Conservation (phyloP, 148 eudicot genomes). For the Camellia japonica region DNA sequence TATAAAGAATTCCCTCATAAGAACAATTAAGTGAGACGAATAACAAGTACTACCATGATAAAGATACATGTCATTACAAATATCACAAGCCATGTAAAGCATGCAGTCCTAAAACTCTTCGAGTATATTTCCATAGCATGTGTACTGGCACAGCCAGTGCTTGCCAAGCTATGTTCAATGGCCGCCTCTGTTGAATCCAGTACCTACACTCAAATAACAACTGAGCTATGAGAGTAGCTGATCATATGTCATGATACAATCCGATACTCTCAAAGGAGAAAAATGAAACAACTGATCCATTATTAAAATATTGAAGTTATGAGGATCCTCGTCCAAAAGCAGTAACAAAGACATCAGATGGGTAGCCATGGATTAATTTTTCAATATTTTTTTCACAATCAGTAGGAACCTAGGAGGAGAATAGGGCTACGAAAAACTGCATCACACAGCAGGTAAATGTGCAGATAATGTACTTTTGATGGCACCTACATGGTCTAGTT, state of each 20-base stretch:
- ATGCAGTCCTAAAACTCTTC: slow-evolving; percentile 69
- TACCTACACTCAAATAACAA: slow-evolving; percentile 42
- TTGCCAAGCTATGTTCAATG: slow-evolving; percentile 87
- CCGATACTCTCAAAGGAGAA: neutral
- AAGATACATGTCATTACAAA: slow-evolving; percentile 67
- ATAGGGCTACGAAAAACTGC: no score
- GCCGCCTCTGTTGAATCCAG: slow-evolving; percentile 95
- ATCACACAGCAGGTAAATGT: neutral
- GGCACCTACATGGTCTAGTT: no score
- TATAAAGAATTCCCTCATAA: no score
- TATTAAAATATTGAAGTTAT: no score
- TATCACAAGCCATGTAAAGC: slow-evolving; percentile 80
- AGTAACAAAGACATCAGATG: no score
- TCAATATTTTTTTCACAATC: no score
- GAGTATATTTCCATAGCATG: slow-evolving; percentile 65
- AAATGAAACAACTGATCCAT: neutral
- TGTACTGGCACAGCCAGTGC: slow-evolving; percentile 69
- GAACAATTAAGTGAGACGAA: slow-evolving; percentile 55
- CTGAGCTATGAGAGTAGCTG: neutral
- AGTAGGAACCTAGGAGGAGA: no score
- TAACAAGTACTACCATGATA: slow-evolving; percentile 87
- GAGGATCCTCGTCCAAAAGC: no score
- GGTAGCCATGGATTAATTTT: no score
- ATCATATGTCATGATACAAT: neutral
- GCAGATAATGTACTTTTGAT: no score